A percentile compares a stretch with the other conserved stretches of the same genome.
phyloP scores from a whole-genome alignment of 352 stramenopile genomes.

The Plasmopara halstedii region DNA sequence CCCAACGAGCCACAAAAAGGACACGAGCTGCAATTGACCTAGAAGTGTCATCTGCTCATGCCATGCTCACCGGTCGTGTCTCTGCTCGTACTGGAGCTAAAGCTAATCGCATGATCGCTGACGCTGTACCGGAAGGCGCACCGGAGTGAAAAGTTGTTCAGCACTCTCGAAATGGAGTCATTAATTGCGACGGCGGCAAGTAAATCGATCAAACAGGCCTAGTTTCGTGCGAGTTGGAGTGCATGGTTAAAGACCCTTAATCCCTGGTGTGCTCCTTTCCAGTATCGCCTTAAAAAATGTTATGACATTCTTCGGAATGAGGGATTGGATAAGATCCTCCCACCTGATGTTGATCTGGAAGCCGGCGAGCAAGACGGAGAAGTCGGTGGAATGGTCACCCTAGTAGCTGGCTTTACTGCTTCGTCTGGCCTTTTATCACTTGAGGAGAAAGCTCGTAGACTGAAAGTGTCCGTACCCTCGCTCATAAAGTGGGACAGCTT shows the following conservation, averaged over 20 bases:
- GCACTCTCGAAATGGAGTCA: background rate
- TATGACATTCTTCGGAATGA: background rate
- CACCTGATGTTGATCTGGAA: background rate
- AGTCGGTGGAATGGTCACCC: background rate
- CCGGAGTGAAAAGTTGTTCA: background rate
- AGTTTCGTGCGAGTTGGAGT: background rate
- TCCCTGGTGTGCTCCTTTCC: background rate
- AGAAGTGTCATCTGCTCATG: background rate
- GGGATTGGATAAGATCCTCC: background rate
- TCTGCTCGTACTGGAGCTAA: too few species aligned
- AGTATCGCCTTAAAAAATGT: background rate
- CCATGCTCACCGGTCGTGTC: background rate
- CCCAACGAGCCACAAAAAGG: background rate
- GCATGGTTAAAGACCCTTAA: background rate
- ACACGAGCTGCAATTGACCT: background rate
- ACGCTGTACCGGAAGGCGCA: background rate
- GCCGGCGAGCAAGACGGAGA: background rate
- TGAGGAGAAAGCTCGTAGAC: background rate
- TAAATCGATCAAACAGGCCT: background rate
- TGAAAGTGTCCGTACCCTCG: background rate
- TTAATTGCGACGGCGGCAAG: background rate
- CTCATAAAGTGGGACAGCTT: background rate
- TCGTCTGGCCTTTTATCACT: background rate
- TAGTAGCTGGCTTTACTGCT: background rate
- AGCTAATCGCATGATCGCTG: background rate